Evolutionary conservation across 805 yeast species (phyloP), one percentile per base, ranked within the genome.

Genomic region (Isabelozyma rhagii): DNA sequence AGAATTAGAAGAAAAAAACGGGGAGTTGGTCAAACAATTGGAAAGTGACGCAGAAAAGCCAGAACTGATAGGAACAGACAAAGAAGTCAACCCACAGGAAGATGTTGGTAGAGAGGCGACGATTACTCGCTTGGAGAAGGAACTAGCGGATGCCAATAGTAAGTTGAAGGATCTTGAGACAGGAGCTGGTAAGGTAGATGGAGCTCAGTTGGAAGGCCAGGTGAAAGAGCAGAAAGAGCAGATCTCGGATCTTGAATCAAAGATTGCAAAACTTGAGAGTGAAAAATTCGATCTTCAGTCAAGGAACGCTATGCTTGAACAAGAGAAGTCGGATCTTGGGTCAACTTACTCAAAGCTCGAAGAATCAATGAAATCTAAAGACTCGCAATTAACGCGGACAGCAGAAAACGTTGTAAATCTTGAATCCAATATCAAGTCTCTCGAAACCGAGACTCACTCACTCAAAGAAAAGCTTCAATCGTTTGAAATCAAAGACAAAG

Each of bases 291-390:
- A 10, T 17, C 10, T 31, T 31, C 15, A 39, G 13, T 39, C 41
- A 11, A 39, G 13, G 2, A 17, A 39, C 14, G 11, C 41, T 39
- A 9, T 8, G 14, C 41, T 39, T 14, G 10, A 31, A 8, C n/a
- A 15, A 43, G 43, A 31, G 36, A 27, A 45, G 34, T 21, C 43
- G 25, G 28, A 15, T 11, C 29, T 39, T 9, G 14, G 8, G 3
- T 11, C 28, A 14, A 36, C 10, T 17, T n/a, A 21, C 8, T 15
- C 21, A 3, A 43, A 44, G 39, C 11, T 43, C 25, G 31, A 48
- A 27, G 39, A 39, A 25, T 15, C 41, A 51, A 58, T 46, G 50
- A 53, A 34, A 51, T 54, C 0, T 29, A 55, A 58, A 42, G 53
- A 55, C 39, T 47, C 49, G 38, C 48, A 47, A 31, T 31, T 31